These are phyloP conservation scores for Pestalotiopsis sp. DNA, from an alignment of 2,329 filamentous ascomycete genomes.

Conservation along the genomic window DNA sequence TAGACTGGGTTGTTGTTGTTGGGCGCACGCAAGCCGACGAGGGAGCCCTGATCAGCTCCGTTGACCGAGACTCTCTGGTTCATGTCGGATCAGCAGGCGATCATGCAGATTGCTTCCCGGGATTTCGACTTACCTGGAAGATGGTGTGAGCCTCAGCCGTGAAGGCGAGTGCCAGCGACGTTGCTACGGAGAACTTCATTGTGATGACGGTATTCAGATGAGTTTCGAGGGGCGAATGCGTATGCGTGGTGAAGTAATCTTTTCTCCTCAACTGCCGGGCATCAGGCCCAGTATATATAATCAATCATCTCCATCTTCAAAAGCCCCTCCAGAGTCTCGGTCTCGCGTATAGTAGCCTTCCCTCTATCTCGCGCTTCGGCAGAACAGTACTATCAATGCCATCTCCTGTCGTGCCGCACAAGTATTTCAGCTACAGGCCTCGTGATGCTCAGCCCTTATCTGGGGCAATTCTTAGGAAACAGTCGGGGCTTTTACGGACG, in stretches of 20 bases:
- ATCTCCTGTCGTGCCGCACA: not conserved
- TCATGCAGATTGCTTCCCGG: not conserved
- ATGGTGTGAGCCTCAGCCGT: conserved; percentile 43
- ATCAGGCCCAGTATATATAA: not conserved
- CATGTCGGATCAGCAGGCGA: not conserved
- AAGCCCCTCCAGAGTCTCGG: not conserved
- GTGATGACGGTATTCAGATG: conserved; percentile 13
- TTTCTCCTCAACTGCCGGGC: too few species aligned
- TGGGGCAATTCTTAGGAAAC: not conserved
- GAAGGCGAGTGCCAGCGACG: conserved; percentile 35
- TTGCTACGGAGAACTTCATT: conserved; percentile 41
- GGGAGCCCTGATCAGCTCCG: conserved; percentile 43
- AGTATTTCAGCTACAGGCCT: not conserved
- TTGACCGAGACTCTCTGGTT: conserved; percentile 49
- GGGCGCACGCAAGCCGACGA: conserved; percentile 49
- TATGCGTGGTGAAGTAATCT: not conserved
- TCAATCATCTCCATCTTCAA: not conserved
- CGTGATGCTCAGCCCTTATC: not conserved
- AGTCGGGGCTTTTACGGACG: conserved; percentile 4
- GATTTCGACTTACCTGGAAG: conserved; percentile 38
- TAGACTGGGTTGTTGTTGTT: conserved; percentile 56
- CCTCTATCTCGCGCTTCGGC: not conserved
- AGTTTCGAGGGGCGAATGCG: not conserved
- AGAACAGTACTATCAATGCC: not conserved
- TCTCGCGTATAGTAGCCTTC: not conserved